phyloP scores from a whole-genome alignment of 192 early-diverging fungal genomes.

The Coemansia sp. region DNA sequence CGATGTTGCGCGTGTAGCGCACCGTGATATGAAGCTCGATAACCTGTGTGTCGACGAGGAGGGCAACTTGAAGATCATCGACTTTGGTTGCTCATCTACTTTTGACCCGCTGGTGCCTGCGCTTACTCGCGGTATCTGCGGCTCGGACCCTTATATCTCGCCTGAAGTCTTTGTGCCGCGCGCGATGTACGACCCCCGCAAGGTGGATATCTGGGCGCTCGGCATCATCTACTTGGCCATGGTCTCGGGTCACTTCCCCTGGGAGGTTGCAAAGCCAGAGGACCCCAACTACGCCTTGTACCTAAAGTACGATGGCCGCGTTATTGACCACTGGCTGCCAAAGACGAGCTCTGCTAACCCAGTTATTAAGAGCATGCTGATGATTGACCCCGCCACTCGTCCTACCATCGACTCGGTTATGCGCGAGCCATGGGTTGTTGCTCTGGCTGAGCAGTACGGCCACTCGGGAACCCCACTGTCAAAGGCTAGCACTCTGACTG shows the following conservation, averaged over 20 bases:
- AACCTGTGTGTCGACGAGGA: constrained; percentile 77
- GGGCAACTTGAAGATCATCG: constrained; percentile 81
- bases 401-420: constrained; percentile 78
- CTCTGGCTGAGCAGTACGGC: constrained; percentile 33
- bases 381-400: constrained; percentile 67
- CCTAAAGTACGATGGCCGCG: constrained; percentile 48
- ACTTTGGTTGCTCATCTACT: constrained; percentile 84
- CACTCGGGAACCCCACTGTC: constrained; percentile 22
- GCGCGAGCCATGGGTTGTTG: constrained; percentile 70
- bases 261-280: constrained; percentile 60
- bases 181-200: constrained; percentile 77
- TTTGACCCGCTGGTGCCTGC: constrained; percentile 66
- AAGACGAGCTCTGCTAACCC: constrained; percentile 34
- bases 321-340: constrained; percentile 60
- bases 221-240: constrained; percentile 85
- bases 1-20: constrained; percentile 72
- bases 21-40: constrained; percentile 85
- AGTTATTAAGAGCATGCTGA: constrained; percentile 73
- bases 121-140: constrained; percentile 80
- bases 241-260: constrained; percentile 71
- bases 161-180: constrained; percentile 75
- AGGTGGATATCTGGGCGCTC: constrained; percentile 86
- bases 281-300: constrained; percentile 70
- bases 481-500: constrained; percentile 30
- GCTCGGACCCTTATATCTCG: constrained; percentile 94